Evolutionary conservation across 495 filamentous ascomycete genomes (phyloP), one percentile per base, ranked within the genome.

Genomic region (Hypoxylon lienhwacheense): DNA sequence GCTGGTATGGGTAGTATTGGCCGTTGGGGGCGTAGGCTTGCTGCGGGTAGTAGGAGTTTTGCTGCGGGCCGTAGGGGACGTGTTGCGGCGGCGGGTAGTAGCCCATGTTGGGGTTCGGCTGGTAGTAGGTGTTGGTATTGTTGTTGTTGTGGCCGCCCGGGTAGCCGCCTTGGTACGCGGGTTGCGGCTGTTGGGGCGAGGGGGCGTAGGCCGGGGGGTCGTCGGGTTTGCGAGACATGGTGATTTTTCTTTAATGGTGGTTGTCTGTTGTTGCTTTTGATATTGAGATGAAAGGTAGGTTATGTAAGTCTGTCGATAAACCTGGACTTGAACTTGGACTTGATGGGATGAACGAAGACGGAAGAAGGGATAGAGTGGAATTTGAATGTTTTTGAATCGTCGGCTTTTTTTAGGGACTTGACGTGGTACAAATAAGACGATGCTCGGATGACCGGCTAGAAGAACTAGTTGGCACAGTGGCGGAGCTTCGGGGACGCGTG

Each of bases 141-240:
- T 21, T 41, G 68, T 33, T 47, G 55, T 24, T 58, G 55, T 29
- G 48, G 47, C 32, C 33, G 39, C 29, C 55, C 52, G 51, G 55
- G 65, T 25, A 45, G 65, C 16, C 59, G n/a, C 44, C 42, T 11
- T 64, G 66, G 53, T 71, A 71, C 17, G 65, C 43, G 24, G 64
- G 37, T 35, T 63, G 67, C 2, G 69, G 67, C 1, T 37, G 43
- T 47, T 68, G 69, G 20, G 57, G 65, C 11, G 53, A 42, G 1
- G 43, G 43, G 16, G 35, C 57, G 67, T 77, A 77, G 7, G 71
- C 67, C n/a, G 73, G 73, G 20, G 73, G 73, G 4, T 68, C 53
- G 52, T 74, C 72, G 56, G 55, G 40, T 64, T 77, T 75, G 29
- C 68, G 48, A 39, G 68, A 65, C 71, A 74, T 76, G 29, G n/a